Evolutionary conservation across 306 rosid species (phyloP).

Genomic region (Neltuma alba): DNA sequence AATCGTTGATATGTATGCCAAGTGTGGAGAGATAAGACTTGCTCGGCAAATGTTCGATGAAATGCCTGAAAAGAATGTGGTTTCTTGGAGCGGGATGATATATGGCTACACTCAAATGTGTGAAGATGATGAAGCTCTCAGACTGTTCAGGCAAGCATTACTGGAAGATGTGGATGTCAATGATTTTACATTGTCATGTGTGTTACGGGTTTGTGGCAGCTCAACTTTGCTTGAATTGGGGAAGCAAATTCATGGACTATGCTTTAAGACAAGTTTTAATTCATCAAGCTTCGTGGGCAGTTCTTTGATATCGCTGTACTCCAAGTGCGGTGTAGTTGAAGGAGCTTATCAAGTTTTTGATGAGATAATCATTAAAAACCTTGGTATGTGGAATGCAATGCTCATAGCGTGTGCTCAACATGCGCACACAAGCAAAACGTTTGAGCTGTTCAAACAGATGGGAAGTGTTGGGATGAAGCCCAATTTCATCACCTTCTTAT

Average conservation of each 20-base stretch:
- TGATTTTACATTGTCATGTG: constrained; percentile 84
- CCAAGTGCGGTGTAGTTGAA: constrained; percentile 78
- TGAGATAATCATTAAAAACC: constrained; percentile 61
- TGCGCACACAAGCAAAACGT: constrained; percentile 57
- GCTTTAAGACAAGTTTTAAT: constrained; percentile 74
- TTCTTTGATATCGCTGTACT: constrained; percentile 73
- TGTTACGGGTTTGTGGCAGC: constrained; percentile 67
- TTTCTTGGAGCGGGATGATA: constrained; percentile 89
- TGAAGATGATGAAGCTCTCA: constrained; percentile 66
- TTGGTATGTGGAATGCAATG: constrained; percentile 97
- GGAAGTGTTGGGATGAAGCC: constrained; percentile 65
- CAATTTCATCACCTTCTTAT: constrained; percentile 81
- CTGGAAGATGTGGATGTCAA: constrained; percentile 54
- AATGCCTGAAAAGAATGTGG: constrained; percentile 78
- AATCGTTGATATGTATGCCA: constrained; percentile 68
- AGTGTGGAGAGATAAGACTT: constrained; percentile 49
- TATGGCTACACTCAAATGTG: constrained; percentile 72
- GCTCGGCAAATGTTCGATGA: constrained; percentile 68
- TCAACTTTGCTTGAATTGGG: constrained; percentile 77
- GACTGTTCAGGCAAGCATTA: constrained; percentile 63
- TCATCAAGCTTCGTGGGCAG: constrained; percentile 81
- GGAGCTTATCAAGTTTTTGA: constrained; percentile 67
- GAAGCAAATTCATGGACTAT: constrained; percentile 70
- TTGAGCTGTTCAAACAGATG: constrained; percentile 64
- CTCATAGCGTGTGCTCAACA: constrained; percentile 84